Evolutionary conservation across 2,329 filamentous ascomycete species (phyloP), one percentile per base, ranked within the genome.

Genomic region (Aspergillus pseudoterreus): DNA sequence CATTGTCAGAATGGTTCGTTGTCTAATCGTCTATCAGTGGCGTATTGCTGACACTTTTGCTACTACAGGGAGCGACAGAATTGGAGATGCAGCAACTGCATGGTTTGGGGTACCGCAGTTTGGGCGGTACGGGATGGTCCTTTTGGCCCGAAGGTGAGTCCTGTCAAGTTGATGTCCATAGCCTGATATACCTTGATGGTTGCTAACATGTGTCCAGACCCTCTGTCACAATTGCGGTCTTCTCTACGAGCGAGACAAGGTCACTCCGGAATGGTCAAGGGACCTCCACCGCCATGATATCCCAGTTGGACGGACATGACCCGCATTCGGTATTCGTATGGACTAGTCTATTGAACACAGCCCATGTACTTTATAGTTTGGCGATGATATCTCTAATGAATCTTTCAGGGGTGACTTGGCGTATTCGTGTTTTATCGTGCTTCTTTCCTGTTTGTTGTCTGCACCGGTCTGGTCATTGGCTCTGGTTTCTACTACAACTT

Each of bases 91-190:
- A 78, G 78, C 42, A 92, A 97, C 71, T 99, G 94, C 70, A 80
- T 81, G 54, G 84, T 96, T 32, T 92, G 88, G 84, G 94, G 92
- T 14, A 86, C 86, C 45, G 88, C 90, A 24, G 90, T 96, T 8
- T 99, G 94, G 94, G 92, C 90, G 45, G 92, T 97, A 3, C 81
- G 94, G 62, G 92, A 97, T 72, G 94, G 94, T 21, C 94, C 94
- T 12, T 78, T 82, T 49, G 92, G 92, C 49, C 82, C 88, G 57
- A 87, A 89, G 72, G 90, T 94, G 76, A 80, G 88, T 43, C 15
- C 27, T 38, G n/a, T 42, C 15, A 33, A 21, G 45, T 15, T 36
- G 11, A n/a, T n/a, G 43, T 19, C 46, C 21, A 6, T 11, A 45
- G 19, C 19, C 61, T 65, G 46, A 68, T 22, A 22, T 22, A 6